A percentile compares a stretch with the other conserved stretches of the same genome.
Evolutionary conservation across 2,329 filamentous ascomycete genomes (phyloP).

Genomic region (Ceratocystis huliohia): DNA sequence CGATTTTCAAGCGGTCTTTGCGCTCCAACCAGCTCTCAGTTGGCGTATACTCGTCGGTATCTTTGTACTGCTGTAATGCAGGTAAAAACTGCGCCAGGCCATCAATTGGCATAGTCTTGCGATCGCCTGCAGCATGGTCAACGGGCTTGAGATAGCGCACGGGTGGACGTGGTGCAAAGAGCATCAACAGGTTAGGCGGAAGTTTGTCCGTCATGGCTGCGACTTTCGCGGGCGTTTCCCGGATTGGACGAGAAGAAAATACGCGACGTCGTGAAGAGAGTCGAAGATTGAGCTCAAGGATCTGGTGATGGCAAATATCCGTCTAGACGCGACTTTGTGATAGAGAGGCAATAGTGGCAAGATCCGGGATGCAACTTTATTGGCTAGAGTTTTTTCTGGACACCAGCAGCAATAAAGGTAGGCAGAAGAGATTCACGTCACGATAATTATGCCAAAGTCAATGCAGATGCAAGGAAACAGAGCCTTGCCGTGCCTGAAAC

Average conservation of each 20-base stretch:
- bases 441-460: neutral
- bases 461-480: neutral
- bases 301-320: neutral
- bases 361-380: neutral
- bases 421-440: neutral
- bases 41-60: conserved; percentile 61
- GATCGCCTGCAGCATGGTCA: conserved; percentile 72
- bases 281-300: neutral
- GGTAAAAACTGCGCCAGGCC: conserved; percentile 66
- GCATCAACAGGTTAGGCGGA: conserved; percentile 77
- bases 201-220: conserved; percentile 85
- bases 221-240: neutral
- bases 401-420: neutral
- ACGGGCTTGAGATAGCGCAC: conserved; percentile 75
- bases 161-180: conserved; percentile 88
- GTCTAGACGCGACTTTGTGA: neutral
- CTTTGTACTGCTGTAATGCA: conserved; percentile 62
- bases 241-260: neutral
- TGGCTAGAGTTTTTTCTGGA: neutral
- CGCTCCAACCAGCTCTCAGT: conserved; percentile 89
- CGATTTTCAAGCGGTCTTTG: conserved; percentile 68
- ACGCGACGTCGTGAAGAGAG: neutral
- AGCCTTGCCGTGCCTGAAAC: conserved; percentile 7
- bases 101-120: conserved; percentile 57
- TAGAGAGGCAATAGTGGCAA: neutral